Percentiles rank a stretch among this genome's conserved stretches.
phyloP scores from a whole-genome alignment of 2,329 filamentous ascomycete genomes.

The Zasmidium citrigriseum region DNA sequence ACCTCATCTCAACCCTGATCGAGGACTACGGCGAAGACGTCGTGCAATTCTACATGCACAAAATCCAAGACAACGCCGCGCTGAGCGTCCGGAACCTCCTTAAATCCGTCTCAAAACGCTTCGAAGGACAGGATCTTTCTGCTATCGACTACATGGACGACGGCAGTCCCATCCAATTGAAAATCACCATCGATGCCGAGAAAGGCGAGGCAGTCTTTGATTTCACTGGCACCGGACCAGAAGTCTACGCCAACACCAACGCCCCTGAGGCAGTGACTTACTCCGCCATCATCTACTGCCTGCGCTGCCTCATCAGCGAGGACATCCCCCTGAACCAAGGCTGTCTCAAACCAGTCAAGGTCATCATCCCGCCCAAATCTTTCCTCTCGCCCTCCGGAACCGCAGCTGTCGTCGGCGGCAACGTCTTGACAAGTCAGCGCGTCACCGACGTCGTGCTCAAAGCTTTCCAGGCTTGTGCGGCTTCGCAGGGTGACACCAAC shows the following conservation, averaged over 20 bases:
- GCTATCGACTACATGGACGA: conserved; percentile 87
- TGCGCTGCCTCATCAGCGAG: conserved; percentile 74
- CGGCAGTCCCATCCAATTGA: conserved; percentile 73
- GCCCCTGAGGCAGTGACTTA: conserved; percentile 81
- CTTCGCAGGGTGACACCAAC: conserved; percentile 78
- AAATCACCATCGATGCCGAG: conserved; percentile 71
- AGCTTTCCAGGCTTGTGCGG: conserved; percentile 77
- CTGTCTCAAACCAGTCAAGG: conserved; percentile 74
- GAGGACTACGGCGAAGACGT: conserved; percentile 75
- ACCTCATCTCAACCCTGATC: conserved; percentile 72
- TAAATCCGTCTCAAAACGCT: conserved; percentile 68
- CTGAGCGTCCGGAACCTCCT: conserved; percentile 72
- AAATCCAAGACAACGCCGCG: conserved; percentile 80
- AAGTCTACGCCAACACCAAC: conserved; percentile 69
- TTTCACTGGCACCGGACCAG: conserved; percentile 74
- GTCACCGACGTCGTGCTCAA: conserved; percentile 82
- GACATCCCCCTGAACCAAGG: conserved; percentile 88
- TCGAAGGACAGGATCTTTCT: conserved; percentile 69
- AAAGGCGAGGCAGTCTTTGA: conserved; percentile 78
- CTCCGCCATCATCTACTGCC: conserved; percentile 82
- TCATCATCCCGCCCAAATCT: conserved; percentile 70
- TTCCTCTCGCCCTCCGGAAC: conserved; percentile 75
- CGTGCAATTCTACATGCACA: conserved; percentile 81
- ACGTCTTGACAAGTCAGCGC: conserved; percentile 75
- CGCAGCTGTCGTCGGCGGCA: conserved; percentile 80